Conservation (phyloP, 129 eudicot species). For the Centella asiatica region DNA sequence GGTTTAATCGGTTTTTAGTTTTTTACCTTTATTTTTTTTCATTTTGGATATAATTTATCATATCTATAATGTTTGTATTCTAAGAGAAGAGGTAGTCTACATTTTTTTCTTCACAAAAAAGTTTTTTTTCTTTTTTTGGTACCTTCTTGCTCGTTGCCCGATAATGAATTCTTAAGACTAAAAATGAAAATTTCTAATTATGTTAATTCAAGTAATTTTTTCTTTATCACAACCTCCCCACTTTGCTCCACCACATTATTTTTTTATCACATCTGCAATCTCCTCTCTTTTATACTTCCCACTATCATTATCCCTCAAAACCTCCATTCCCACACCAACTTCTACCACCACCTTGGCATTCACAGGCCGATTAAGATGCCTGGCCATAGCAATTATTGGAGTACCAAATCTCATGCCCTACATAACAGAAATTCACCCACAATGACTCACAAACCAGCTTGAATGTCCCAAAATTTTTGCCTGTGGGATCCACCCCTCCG, state of each 20-base stretch:
- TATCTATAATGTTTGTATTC: too few relatives aligned
- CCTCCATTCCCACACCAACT: background rate
- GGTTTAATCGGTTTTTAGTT: too few relatives aligned
- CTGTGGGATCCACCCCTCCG: conserved; percentile 3
- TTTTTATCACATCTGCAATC: background rate
- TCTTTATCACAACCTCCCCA: background rate
- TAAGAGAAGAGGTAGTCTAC: too few relatives aligned
- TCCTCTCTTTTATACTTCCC: background rate
- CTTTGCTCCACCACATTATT: conserved; percentile 1
- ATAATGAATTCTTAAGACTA: too few relatives aligned
- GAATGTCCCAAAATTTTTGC: conserved; percentile 1
- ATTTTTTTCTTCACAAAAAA: too few relatives aligned
- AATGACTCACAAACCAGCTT: conserved; percentile 1
- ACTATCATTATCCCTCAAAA: background rate
- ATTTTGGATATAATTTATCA: too few relatives aligned
- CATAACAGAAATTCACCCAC: conserved; percentile 1
- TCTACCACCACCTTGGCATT: conserved; percentile 1
- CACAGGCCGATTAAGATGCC: background rate
- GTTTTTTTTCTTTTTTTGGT: too few relatives aligned
- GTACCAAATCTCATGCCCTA: background rate
- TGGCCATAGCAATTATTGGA: conserved; percentile 1
- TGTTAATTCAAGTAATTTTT: too few relatives aligned
- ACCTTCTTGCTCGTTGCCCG: too few relatives aligned
- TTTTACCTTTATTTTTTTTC: too few relatives aligned
- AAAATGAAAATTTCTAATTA: too few relatives aligned